A percentile compares a stretch with the other conserved stretches of the same genome.
These are phyloP conservation scores for Zymoseptoria crescenta DNA, from an alignment of 2,329 filamentous ascomycete species.

Conservation along the genomic window DNA sequence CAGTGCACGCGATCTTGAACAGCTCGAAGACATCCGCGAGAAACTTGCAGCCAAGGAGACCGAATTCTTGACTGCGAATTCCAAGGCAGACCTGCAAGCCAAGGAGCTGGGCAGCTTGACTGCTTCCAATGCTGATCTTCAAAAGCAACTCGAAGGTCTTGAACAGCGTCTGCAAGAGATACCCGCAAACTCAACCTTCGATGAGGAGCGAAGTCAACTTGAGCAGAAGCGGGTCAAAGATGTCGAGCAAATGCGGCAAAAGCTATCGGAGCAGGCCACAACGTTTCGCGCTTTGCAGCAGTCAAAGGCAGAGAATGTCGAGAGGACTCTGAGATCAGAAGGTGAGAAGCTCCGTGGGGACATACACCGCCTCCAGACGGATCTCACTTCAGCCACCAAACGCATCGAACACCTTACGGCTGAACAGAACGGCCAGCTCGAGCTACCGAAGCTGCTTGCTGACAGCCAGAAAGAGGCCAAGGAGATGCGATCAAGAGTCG, in stretches of 20 bases:
- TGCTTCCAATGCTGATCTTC: constrained; percentile 1
- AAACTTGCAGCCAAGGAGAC: constrained; percentile 4
- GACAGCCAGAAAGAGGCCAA: background rate
- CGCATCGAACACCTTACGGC: background rate
- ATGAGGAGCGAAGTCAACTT: constrained; percentile 2
- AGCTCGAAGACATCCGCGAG: constrained; percentile 1
- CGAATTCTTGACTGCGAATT: constrained; percentile 1
- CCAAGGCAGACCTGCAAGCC: background rate
- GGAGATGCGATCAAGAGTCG: background rate
- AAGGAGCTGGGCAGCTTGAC: constrained; percentile 1
- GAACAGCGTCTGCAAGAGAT: constrained; percentile 1
- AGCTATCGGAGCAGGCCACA: constrained; percentile 6
- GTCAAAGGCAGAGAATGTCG: constrained; percentile 9
- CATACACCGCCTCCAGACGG: constrained; percentile 2
- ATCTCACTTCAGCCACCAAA: background rate
- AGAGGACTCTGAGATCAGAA: constrained; percentile 7
- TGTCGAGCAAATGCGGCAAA: background rate
- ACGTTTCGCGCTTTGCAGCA: constrained; percentile 4
- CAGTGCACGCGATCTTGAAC: background rate
- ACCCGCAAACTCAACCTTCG: background rate
- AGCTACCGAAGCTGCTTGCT: background rate
- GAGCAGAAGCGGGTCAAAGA: constrained; percentile 1
- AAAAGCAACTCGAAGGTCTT: constrained; percentile 2
- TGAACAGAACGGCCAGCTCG: background rate
- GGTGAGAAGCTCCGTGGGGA: constrained; percentile 3